Conservation (phyloP, 164 flowering plant species). For the Malania oleifera region DNA sequence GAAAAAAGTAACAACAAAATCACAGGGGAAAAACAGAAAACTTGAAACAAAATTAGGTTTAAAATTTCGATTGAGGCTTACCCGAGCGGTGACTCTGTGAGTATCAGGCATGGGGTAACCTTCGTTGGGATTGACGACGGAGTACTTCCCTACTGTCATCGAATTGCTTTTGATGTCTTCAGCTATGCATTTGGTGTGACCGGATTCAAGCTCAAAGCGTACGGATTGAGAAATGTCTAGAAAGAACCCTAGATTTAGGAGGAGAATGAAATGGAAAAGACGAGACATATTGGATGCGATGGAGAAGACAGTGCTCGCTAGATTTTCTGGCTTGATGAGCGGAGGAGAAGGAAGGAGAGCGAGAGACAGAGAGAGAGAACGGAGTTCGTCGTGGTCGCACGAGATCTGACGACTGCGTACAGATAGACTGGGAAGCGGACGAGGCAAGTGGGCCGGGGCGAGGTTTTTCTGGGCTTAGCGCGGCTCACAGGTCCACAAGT, state of each 20-base stretch:
- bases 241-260: constrained; percentile 24
- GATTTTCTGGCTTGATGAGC: too few species aligned
- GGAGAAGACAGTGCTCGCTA: too few species aligned
- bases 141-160: constrained; percentile 62
- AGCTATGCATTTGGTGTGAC: constrained; percentile 56
- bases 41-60: background rate
- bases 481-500: too few species aligned
- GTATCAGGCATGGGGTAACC: constrained; percentile 42
- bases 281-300: background rate
- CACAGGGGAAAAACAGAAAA: background rate
- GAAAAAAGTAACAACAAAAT: constrained; percentile 1
- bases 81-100: constrained; percentile 58
- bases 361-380: too few species aligned
- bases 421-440: too few species aligned
- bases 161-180: constrained; percentile 59
- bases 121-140: constrained; percentile 52
- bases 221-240: constrained; percentile 23
- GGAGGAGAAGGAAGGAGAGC: too few species aligned
- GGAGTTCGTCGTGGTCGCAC: too few species aligned
- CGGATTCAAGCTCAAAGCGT: constrained; percentile 54
- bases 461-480: too few species aligned
- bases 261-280: background rate
- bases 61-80: constrained; percentile 7
- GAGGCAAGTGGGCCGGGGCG: too few species aligned
- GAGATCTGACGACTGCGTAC: too few species aligned